Evolutionary conservation across 108 stramenopile genomes (phyloP).

Genomic region (Nannochloropsis oceanica): DNA sequence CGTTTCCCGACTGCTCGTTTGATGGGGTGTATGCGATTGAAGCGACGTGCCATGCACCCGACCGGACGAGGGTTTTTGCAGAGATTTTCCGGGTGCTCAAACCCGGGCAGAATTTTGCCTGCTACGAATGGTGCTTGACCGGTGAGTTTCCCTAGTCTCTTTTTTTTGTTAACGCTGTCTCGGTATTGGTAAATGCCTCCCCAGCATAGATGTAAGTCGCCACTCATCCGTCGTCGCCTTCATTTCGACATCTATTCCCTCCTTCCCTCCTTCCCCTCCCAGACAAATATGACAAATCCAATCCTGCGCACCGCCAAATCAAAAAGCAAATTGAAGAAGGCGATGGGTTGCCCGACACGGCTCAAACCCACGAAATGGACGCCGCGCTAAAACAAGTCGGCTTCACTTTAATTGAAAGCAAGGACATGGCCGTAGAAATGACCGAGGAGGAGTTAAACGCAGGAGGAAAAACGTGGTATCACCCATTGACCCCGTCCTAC

Average conservation of each 20-base stretch:
- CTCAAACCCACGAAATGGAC: constrained; percentile 43
- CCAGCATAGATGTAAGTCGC: no score
- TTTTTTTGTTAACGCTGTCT: no score
- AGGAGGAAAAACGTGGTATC: constrained; percentile 47
- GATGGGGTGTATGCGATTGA: constrained; percentile 82
- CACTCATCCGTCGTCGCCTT: no score
- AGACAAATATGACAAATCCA: constrained; percentile 54
- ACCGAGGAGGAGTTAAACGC: constrained; percentile 26
- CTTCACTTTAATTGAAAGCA: constrained; percentile 55
- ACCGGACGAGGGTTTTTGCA: constrained; percentile 52
- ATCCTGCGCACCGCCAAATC: constrained; percentile 47
- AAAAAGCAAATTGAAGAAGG: constrained; percentile 78
- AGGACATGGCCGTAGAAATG: constrained; percentile 50
- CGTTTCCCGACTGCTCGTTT: constrained; percentile 53
- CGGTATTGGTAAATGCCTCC: no score
- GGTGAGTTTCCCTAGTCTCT: neutral
- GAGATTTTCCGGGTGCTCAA: constrained; percentile 64
- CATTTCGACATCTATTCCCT: neutral
- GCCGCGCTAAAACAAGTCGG: constrained; percentile 52
- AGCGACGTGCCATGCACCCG: constrained; percentile 81
- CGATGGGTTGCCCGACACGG: constrained; percentile 70
- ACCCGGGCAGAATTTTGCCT: constrained; percentile 60
- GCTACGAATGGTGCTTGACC: constrained; percentile 81
- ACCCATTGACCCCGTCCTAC: constrained; percentile 60
- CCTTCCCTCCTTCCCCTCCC: neutral